Evolutionary conservation across 2,329 filamentous ascomycete species (phyloP), one percentile per base, ranked within the genome.

Genomic region (Fusarium humuli): DNA sequence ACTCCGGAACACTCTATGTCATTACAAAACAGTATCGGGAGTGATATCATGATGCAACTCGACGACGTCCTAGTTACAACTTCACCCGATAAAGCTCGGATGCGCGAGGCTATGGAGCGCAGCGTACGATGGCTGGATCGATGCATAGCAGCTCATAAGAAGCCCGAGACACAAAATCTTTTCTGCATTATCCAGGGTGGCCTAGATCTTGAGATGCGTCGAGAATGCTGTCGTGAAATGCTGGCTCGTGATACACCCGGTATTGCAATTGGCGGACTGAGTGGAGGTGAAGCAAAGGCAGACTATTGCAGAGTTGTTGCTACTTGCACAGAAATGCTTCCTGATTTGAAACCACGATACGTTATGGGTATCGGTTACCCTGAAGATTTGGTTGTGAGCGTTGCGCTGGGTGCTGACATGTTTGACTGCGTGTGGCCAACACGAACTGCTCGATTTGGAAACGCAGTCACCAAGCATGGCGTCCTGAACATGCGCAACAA

Each of bases 381-480:
- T 2, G 96, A 98, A 82, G 96, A 99, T 77, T 85, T 99, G 59
- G 88, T 99, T 3, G 94, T 99, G 41, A 97, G 94, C 56, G 91
- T 98, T 6, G 96, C 96, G 2, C 86, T 99, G 1, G 96, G 96
- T 6, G 96, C 96, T 50, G 96, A 99, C 81, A 99, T 99, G 96
- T 99, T 99, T 78, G 96, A 99, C 81, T 99, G 97, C 77, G 96
- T 99, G 9, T 99, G 96, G 96, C 97, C 96, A 2, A 98, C 96
- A 7, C 87, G 96, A 57, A 99, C 96, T 37, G 96, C 96, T 77
- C 90, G 96, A 34, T 99, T 99, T 77, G 96, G 97, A 64, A 98
- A 98, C 77, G 96, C 95, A 40, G 88, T 99, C 62, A 98, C 95
- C 4, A 87, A 89, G 59, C 75, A 84, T 44, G 97, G 96, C 13